These are phyloP conservation scores for Irpex sp. DNA, from an alignment of 1,284 basidiomycete species.

Conservation along the genomic window DNA sequence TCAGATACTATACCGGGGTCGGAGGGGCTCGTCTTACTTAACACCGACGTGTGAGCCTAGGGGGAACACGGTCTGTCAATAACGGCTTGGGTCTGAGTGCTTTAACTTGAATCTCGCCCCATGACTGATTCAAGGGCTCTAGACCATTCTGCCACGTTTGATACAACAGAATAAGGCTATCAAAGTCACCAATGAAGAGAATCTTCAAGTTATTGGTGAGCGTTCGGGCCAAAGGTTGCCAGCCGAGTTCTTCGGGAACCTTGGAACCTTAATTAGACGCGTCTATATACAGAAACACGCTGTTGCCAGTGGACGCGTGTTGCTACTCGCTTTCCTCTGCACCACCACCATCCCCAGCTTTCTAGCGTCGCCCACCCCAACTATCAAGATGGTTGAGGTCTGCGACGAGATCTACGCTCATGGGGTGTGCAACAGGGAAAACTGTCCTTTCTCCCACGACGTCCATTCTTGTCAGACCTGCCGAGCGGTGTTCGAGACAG, in stretches of 20 bases:
- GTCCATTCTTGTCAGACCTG: neutral
- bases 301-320: neutral
- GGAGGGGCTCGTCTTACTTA: neutral
- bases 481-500: neutral
- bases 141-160: too few species aligned
- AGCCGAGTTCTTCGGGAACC: neutral
- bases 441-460: neutral
- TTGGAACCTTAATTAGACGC: neutral
- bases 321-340: neutral
- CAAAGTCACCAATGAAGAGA: too few species aligned
- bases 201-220: too few species aligned
- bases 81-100: too few species aligned
- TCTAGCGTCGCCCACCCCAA: neutral
- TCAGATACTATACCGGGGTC: neutral
- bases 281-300: neutral
- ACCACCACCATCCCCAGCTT: neutral
- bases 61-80: too few species aligned
- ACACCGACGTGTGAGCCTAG: too few species aligned
- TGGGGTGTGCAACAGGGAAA: neutral
- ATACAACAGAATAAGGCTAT: too few species aligned
- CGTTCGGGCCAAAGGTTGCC: too few species aligned
- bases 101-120: too few species aligned
- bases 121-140: too few species aligned
- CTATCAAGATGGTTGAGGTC: neutral
- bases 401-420: neutral